Evolutionary conservation across 2,329 filamentous ascomycete genomes (phyloP).

Genomic region (Fusarium proliferatum): DNA sequence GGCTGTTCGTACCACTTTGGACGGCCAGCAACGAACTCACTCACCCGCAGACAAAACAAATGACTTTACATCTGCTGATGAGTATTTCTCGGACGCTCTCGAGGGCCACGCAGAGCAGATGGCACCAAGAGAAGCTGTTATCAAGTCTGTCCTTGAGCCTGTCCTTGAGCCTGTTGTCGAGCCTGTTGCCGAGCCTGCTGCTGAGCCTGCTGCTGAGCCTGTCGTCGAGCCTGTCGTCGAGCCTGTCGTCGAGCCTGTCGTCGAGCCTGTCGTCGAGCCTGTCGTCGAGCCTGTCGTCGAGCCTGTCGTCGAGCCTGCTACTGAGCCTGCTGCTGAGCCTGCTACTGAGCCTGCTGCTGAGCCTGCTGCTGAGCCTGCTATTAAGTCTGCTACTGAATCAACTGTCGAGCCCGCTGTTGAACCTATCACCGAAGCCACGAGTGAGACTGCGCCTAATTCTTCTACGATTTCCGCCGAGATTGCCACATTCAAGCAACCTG

Average conservation of each 20-base stretch:
- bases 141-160: background rate
- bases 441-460: background rate
- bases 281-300: too few relatives aligned
- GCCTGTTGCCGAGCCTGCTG: background rate
- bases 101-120: constrained; percentile 42
- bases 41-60: constrained; percentile 42
- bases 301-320: too few relatives aligned
- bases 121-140: constrained; percentile 13
- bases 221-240: constrained; percentile 2
- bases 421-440: background rate
- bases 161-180: background rate
- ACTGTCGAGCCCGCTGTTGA: background rate
- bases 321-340: too few relatives aligned
- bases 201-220: background rate
- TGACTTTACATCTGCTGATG: constrained; percentile 50
- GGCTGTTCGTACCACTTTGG: constrained; percentile 35
- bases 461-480: background rate
- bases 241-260: background rate
- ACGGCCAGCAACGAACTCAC: constrained; percentile 24
- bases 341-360: background rate
- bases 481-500: constrained; percentile 8
- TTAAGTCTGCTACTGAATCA: background rate
- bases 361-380: background rate
- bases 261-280: too few relatives aligned
- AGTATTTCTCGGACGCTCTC: constrained; percentile 51